Conservation (phyloP, 2,329 filamentous ascomycete species). For the Cordyceps farinosa region DNA sequence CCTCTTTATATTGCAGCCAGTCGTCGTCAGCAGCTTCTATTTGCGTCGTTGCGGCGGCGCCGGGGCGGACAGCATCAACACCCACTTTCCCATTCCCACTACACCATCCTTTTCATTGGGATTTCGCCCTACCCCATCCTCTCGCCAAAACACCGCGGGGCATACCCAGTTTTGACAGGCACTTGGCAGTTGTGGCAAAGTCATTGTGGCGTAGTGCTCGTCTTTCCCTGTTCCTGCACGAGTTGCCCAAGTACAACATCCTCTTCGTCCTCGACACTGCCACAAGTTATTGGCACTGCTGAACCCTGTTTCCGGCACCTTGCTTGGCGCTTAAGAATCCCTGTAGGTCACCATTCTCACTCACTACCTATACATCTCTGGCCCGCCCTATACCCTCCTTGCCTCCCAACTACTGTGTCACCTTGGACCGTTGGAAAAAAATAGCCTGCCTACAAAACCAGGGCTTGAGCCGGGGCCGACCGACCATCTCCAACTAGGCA, state of each 20-base stretch:
- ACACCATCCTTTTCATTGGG: not conserved
- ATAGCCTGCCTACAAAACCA: not conserved
- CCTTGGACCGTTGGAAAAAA: conserved; percentile 1
- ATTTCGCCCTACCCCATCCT: not conserved
- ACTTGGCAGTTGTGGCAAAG: conserved; percentile 13
- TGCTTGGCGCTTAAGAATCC: not conserved
- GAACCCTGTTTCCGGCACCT: not conserved
- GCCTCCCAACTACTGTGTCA: not conserved
- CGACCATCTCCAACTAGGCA: conserved; percentile 8
- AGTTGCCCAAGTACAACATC: not conserved
- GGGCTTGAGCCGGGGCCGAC: conserved; percentile 6
- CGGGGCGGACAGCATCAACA: not conserved
- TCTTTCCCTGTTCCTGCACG: not conserved
- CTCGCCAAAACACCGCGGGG: not conserved
- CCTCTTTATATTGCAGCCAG: not conserved
- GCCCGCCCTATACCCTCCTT: not conserved
- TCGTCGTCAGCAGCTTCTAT: conserved; percentile 9
- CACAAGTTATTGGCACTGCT: not conserved
- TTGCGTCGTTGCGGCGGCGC: not conserved
- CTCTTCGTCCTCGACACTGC: not conserved
- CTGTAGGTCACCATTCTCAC: not conserved
- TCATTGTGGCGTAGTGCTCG: not conserved
- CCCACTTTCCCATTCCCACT: not conserved
- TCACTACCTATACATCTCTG: conserved; percentile 4
- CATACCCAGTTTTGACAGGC: not conserved